phyloP scores from a whole-genome alignment of 257 asterid genomes.

The Perilla frutescens region DNA sequence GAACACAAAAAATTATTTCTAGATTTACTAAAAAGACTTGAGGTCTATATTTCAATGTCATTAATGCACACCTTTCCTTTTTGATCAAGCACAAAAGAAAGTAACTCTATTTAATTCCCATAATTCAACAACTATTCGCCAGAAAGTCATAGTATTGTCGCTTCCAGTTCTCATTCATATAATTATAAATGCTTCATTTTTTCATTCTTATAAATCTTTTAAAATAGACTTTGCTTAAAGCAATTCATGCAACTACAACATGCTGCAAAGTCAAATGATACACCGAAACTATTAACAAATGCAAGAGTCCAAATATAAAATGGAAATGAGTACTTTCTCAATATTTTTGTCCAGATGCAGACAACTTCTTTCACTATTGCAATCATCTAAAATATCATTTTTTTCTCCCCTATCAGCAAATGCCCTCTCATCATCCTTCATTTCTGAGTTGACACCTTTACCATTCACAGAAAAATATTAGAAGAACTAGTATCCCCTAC shows the following conservation, averaged over 20 bases:
- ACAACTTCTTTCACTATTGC: constrained; percentile 37
- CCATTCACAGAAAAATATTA: constrained; percentile 49
- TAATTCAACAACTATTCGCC: constrained; percentile 14
- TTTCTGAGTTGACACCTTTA: constrained; percentile 41
- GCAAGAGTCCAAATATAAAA: constrained; percentile 26
- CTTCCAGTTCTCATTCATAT: no score
- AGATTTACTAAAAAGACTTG: neutral
- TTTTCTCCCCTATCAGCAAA: constrained; percentile 36
- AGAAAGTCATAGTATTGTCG: neutral
- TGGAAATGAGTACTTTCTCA: constrained; percentile 55
- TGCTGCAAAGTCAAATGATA: constrained; percentile 19
- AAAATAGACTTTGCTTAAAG: neutral
- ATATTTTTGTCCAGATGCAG: constrained; percentile 44
- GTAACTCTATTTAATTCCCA: neutral
- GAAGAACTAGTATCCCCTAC: constrained; percentile 44
- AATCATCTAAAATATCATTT: constrained; percentile 41
- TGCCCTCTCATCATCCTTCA: constrained; percentile 40
- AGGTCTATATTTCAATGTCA: constrained; percentile 3
- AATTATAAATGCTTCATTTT: no score
- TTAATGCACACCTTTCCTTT: neutral
- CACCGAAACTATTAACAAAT: constrained; percentile 22
- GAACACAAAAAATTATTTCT: neutral
- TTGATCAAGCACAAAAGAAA: neutral
- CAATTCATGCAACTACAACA: no score
- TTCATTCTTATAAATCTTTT: no score